Base-by-base conservation (phyloP, 495 filamentous ascomycete species). In the Entonaema liquescens region DNA sequence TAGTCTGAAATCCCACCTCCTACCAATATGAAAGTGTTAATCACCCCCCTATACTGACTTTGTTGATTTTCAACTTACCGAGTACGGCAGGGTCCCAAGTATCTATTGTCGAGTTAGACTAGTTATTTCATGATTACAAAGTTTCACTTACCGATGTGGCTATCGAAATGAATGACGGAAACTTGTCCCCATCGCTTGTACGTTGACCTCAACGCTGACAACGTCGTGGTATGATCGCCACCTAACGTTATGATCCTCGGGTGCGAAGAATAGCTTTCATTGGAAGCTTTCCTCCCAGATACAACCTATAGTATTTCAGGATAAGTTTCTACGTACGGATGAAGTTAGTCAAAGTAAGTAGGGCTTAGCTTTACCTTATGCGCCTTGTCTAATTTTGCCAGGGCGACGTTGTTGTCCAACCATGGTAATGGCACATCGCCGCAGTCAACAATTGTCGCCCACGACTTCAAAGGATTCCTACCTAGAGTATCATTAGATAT, bases 51-150 rank as follows among this genome's bases (percentile, higher is more conserved):
- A 47, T 3, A 47, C 23, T 21, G 42, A 47, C 19, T 38, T 38
- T 38, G 35, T 12, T 23, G 17, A 31, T 56, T 33, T 17, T 12
- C 28, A 35, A 63, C 76, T 61, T 47, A 78, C 76, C 74, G 23
- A 81, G 40, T 23, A 80, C 78, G 0, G 87, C 83, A 2, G 93
- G 93, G 74, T 93, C 87, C 92, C 92, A 95, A 0, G 93, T 95
- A 78, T 97, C 93, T 52, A 12, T n/a, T 31, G 3, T 17, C n/a
- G 15, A 2, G 53, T 79, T 31, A 79, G 68, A 62, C 50, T 2
- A 28, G 17, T 2, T 21, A 40, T 19, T 38, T 35, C 11, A n/a
- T n/a, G 7, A 28, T 15, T 15, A 29, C 12, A 53, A 19, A 19
- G 40, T 1, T 19, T 23, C 17, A 62, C 76, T 33, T 15, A 79